phyloP scores from a whole-genome alignment of 768 basidiomycete genomes.

The Kwoniella mangroviensis region DNA sequence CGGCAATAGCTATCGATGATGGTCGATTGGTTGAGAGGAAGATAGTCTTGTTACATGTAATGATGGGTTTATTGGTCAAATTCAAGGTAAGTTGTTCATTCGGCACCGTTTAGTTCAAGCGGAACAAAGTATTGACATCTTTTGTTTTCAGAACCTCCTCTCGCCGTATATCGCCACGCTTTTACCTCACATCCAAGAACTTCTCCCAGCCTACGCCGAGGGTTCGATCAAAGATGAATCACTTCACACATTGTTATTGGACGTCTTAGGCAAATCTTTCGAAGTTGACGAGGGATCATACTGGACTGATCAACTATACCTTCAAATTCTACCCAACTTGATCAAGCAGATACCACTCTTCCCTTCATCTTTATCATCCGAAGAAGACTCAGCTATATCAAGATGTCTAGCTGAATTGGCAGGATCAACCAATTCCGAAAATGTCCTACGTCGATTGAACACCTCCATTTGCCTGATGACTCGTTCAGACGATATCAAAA shows the following conservation, averaged over 20 bases:
- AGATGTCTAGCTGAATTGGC: conserved; percentile 61
- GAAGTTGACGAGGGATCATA: conserved; percentile 81
- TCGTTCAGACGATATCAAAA: conserved; percentile 73
- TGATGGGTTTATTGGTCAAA: conserved; percentile 75
- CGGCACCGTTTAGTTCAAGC: not conserved
- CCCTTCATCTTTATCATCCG: conserved; percentile 37
- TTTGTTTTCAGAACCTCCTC: conserved; percentile 71
- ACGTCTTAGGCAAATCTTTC: conserved; percentile 71
- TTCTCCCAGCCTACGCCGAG: conserved; percentile 64
- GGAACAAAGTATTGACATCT: conserved; percentile 1
- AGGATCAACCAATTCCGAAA: conserved; percentile 66
- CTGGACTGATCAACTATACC: conserved; percentile 84
- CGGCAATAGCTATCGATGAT: conserved; percentile 47
- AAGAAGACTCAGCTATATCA: conserved; percentile 55
- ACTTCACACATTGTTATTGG: conserved; percentile 71
- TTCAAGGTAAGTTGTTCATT: conserved; percentile 70
- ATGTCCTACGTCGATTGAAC: conserved; percentile 78
- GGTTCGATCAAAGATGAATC: conserved; percentile 57
- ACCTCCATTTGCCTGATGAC: conserved; percentile 84
- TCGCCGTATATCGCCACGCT: conserved; percentile 86
- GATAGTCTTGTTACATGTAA: conserved; percentile 75
- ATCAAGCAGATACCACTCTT: conserved; percentile 70
- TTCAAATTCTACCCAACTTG: conserved; percentile 63
- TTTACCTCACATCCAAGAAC: conserved; percentile 69
- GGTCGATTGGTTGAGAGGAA: conserved; percentile 62